Base-by-base conservation (phyloP, 2,329 filamentous ascomycete species). In the Epichloe glyceriae region DNA sequence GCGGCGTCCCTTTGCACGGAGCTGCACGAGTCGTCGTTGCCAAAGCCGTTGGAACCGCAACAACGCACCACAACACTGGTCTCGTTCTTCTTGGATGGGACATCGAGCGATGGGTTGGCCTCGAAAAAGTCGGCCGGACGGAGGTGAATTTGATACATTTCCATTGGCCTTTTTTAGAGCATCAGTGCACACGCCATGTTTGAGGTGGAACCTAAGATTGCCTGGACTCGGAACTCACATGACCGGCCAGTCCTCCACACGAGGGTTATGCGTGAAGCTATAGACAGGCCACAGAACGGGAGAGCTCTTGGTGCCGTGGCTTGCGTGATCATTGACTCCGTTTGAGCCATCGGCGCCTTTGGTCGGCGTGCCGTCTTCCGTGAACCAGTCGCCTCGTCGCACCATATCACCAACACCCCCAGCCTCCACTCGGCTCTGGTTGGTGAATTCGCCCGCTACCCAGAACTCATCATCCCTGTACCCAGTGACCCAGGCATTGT, bases 381-480 rank as follows among this genome's bases (percentile, higher is more conserved):
- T 64, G 48, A 75, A 74, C 68, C 69, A 71, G 50, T 75, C 73
- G 0, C 69, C 69, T 30, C 73, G 62, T 54, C 64, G 62, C 2
- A 72, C 67, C 72, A 75, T 75, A 51, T 68, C 69, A 45, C 63
- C 62, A 10, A 75, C 71, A 4, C 74, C 74, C 3, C 68, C 70
- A 14, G 55, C 60, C 52, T 69, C 73, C 39, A 56, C 60, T 2
- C 60, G 63, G 53, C 72, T 73, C 63, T 76, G 73, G 52, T 76
- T 76, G 3, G 73, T 75, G 48, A 70, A 76, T 57, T 73, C 70
- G 7, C 74, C 74, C 3, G 71, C 73, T 1, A 72, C 73, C 67
- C 68, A 76, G 14, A 75, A 60, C 62, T 77, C 73, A 34, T 67
- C 70, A 52, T 77, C 73, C 3, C 69, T 64, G 56, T 76, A 64